Evolutionary conservation across 192 early-diverging fungal species (phyloP), one percentile per base, ranked within the genome.

Genomic region (Podila clonocystis): DNA sequence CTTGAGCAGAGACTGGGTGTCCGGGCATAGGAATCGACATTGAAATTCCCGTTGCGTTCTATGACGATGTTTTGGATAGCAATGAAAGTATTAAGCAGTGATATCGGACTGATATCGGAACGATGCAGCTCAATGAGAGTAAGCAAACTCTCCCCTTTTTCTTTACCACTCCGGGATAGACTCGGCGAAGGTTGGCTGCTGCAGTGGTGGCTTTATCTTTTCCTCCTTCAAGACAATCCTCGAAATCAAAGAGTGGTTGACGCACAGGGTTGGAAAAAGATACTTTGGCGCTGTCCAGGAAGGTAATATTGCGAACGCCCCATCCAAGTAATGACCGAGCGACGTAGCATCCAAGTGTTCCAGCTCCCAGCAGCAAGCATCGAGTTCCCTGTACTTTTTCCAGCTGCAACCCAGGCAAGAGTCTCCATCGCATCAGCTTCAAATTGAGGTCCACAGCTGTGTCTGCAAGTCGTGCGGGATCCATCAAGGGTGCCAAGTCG

Each of bases 21-120:
- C 96, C 98, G 5, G 98, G 98, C 98, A 99, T 99, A 2, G 98
- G 98, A 34, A 99, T 95, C 34, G 85, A 89, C 58, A 99, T 70
- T 29, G 84, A 45, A 68, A 87, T 73, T 9, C 95, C 97, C 52
- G 85, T 84, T 6, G 93, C 84, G 58, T 91, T 89, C 93, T 94
- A 69, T 0, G 17, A 45, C 1, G 19, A 55, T 24, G 24, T 9
- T 19, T 12, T 9, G 7, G 52, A 58, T 26, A 22, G 2, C 34
- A 38, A 30, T 1, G 45, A 24, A 9, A 9, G 6, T 4, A 58
- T 9, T 29, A 28, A 7, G 20, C 29, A 12, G 38, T 30, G 24
- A 52, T 29, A 49, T n/a, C n/a, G n/a, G n/a, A n/a, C n/a, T n/a
- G n/a, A n/a, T n/a, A n/a, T n/a, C 24, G 41, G 19, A 17, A 52